Percentiles rank a stretch among this genome's conserved stretches.
phyloP scores from a whole-genome alignment of 495 filamentous ascomycete species.

The Aspergillus steynii region DNA sequence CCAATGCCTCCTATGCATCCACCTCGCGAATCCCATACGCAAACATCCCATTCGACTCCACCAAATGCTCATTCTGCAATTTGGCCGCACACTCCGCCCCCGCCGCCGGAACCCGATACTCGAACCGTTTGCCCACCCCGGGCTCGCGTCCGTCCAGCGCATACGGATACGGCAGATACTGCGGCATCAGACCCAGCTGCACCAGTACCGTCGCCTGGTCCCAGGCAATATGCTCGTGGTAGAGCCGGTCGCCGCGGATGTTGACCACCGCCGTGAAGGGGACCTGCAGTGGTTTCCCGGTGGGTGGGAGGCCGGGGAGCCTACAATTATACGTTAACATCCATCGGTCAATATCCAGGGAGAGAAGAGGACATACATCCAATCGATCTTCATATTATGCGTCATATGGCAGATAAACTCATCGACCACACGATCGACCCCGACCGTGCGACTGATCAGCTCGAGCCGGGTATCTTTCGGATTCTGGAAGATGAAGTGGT shows the following conservation, averaged over 20 bases:
- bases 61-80: slow-evolving; percentile 57
- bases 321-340: slow-evolving; percentile 37
- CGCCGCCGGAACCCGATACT: slow-evolving; percentile 68
- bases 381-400: slow-evolving; percentile 67
- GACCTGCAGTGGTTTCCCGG: slow-evolving; percentile 61
- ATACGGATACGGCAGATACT: slow-evolving; percentile 59
- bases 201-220: slow-evolving; percentile 77
- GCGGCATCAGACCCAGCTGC: slow-evolving; percentile 72
- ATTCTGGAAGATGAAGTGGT: slow-evolving; percentile 74
- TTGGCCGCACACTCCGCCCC: slow-evolving; percentile 66
- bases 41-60: slow-evolving; percentile 67
- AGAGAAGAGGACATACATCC: slow-evolving; percentile 53
- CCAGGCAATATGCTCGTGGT: slow-evolving; percentile 83
- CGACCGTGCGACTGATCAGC: slow-evolving; percentile 68
- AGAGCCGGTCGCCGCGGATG: slow-evolving; percentile 72
- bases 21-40: slow-evolving; percentile 31
- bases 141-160: slow-evolving; percentile 41
- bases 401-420: slow-evolving; percentile 61
- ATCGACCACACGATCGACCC: slow-evolving; percentile 58
- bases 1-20: slow-evolving; percentile 6
- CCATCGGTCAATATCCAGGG: slow-evolving; percentile 51
- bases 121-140: slow-evolving; percentile 45
- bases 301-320: slow-evolving; percentile 72
- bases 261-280: slow-evolving; percentile 74
- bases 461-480: slow-evolving; percentile 64